These are phyloP conservation scores for Yarrowia divulgata DNA, from an alignment of 805 yeast species.

Conservation along the genomic window DNA sequence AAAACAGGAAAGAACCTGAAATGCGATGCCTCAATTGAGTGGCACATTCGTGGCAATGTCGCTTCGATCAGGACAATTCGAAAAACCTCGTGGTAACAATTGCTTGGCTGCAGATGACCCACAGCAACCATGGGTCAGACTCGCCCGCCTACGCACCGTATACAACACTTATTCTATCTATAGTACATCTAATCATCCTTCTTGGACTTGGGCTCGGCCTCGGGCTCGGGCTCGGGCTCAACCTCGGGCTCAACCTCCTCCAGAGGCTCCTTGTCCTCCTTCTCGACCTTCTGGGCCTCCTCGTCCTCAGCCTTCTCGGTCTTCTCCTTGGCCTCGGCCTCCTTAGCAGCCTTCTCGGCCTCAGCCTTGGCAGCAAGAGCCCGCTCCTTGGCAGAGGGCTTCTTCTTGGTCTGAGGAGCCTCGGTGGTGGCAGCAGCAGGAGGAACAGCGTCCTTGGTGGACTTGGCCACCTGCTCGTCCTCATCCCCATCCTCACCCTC, in stretches of 20 bases:
- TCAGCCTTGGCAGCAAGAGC: conserved; percentile 36
- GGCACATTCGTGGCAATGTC: too few species aligned
- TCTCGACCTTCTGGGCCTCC: conserved; percentile 17
- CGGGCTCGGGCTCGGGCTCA: conserved; percentile 21
- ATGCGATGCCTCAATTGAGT: too few species aligned
- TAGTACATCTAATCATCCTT: conserved; percentile 38
- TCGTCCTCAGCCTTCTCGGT: neutral
- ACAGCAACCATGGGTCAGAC: neutral
- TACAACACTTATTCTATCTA: conserved; percentile 15
- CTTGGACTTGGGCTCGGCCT: conserved; percentile 28
- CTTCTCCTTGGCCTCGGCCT: conserved; percentile 22
- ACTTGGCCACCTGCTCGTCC: conserved; percentile 26
- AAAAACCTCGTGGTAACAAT: too few species aligned
- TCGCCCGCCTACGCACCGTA: neutral
- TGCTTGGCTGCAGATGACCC: neutral
- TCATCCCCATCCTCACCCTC: conserved; percentile 29
- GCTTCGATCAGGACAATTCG: too few species aligned
- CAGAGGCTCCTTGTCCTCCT: conserved; percentile 1
- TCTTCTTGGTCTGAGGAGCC: conserved; percentile 22
- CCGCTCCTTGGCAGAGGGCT: conserved; percentile 36
- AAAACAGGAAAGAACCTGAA: too few species aligned
- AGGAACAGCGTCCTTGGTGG: conserved; percentile 31
- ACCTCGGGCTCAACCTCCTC: conserved; percentile 12
- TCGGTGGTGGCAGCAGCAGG: conserved; percentile 1
- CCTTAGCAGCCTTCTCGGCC: conserved; percentile 34